Percentiles rank a stretch among this genome's conserved stretches.
phyloP scores from a whole-genome alignment of 768 basidiomycete species.

The Neoboletus brunneissimus region DNA sequence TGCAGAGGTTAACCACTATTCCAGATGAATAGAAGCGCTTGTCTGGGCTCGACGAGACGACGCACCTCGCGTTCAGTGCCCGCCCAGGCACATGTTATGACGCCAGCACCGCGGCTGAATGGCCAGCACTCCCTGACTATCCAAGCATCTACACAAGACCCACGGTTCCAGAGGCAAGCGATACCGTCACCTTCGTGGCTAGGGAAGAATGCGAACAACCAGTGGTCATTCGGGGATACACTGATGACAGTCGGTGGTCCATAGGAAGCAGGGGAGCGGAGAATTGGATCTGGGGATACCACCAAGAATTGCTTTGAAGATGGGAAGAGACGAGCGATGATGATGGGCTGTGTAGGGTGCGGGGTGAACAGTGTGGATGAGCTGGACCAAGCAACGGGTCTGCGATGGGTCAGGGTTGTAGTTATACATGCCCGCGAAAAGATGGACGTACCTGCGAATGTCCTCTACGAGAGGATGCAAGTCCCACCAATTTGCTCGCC shows the following conservation, averaged over 20 bases:
- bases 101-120: slow-evolving; percentile 49
- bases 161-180: slow-evolving; percentile 65
- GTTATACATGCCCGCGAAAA: background rate
- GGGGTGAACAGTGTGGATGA: slow-evolving; percentile 69
- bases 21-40: background rate
- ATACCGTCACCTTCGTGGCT: slow-evolving; percentile 53
- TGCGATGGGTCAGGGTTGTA: slow-evolving; percentile 27
- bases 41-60: background rate
- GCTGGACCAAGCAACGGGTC: slow-evolving; percentile 69
- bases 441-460: slow-evolving; percentile 44
- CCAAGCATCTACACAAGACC: slow-evolving; percentile 61
- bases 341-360: slow-evolving; percentile 57
- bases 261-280: slow-evolving; percentile 47
- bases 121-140: slow-evolving; percentile 54
- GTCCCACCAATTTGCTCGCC: slow-evolving; percentile 76
- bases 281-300: slow-evolving; percentile 50
- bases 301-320: slow-evolving; percentile 64
- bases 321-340: slow-evolving; percentile 65
- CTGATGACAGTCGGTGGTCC: slow-evolving; percentile 62
- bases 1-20: slow-evolving; percentile 52
- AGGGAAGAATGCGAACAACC: slow-evolving; percentile 77
- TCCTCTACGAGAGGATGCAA: slow-evolving; percentile 59
- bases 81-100: slow-evolving; percentile 64
- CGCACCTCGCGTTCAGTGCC: slow-evolving; percentile 58
- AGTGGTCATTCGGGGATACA: slow-evolving; percentile 54